phyloP scores from a whole-genome alignment of 2,329 filamentous ascomycete genomes.

The Aspergillus phoenicis region DNA sequence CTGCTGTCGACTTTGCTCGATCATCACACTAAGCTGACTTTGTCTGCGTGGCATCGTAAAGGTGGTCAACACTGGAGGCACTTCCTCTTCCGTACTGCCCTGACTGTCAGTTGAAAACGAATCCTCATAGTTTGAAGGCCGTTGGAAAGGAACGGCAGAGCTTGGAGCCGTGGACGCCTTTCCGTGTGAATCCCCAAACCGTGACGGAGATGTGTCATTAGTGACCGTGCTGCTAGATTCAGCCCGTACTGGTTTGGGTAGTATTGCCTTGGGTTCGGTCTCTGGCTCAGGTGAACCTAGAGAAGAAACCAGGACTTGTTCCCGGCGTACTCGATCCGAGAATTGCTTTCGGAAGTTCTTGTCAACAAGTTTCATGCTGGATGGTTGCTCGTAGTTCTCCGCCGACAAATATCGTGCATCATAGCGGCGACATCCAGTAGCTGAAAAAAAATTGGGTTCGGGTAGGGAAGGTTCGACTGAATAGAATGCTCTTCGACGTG shows the following conservation, averaged over 20 bases:
- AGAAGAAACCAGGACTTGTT: constrained; percentile 17
- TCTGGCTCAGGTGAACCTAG: background rate
- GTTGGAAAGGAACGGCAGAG: constrained; percentile 2
- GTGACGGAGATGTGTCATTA: constrained; percentile 12
- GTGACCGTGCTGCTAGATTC: constrained; percentile 4
- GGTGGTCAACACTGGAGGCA: constrained; percentile 12
- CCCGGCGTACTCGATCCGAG: constrained; percentile 32
- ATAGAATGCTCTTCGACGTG: background rate
- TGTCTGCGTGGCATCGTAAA: constrained; percentile 17
- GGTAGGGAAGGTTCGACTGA: constrained; percentile 13
- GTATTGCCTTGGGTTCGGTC: background rate
- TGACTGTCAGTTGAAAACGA: background rate
- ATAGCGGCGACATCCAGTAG: constrained; percentile 15
- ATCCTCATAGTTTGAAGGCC: background rate
- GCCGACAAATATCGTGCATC: constrained; percentile 20
- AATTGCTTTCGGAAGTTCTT: constrained; percentile 43
- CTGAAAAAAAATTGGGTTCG: constrained; percentile 20
- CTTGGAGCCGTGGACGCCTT: constrained; percentile 12
- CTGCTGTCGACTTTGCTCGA: constrained; percentile 19
- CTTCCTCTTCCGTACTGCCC: background rate
- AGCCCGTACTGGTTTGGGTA: background rate
- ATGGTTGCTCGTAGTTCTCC: constrained; percentile 24
- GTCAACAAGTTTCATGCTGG: constrained; percentile 34
- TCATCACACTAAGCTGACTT: constrained; percentile 25
- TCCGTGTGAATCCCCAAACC: constrained; percentile 10